A percentile compares a stretch with the other conserved stretches of the same genome.
phyloP scores from a whole-genome alignment of 176 grass and related monocot species.

The Coix lacrymajobi region DNA sequence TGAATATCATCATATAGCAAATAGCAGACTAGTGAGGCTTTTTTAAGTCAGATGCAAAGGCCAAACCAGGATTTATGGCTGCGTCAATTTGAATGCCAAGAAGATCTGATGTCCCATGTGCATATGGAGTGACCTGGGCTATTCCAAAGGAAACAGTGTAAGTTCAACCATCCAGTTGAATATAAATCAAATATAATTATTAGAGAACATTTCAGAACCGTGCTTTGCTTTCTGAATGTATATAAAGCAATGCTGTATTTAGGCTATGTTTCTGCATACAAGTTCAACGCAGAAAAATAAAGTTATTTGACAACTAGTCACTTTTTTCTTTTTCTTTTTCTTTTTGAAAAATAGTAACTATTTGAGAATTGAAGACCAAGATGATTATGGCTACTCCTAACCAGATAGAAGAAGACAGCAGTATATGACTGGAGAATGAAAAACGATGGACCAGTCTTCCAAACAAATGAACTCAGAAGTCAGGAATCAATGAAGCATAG shows the following conservation, averaged over 20 bases:
- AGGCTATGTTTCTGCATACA: neutral
- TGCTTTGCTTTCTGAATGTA: neutral
- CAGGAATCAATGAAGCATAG: neutral
- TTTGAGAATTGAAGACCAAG: conserved; percentile 17
- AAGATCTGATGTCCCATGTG: conserved; percentile 91
- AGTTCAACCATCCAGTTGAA: conserved; percentile 27
- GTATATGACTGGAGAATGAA: neutral
- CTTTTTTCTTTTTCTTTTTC: neutral
- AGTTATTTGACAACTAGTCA: neutral
- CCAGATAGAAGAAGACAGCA: neutral
- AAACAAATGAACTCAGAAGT: conserved; percentile 6
- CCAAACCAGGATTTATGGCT: conserved; percentile 90
- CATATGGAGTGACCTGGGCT: conserved; percentile 95
- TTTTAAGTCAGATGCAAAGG: neutral
- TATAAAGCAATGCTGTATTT: conserved; percentile 4
- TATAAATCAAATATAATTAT: neutral
- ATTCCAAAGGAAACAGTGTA: conserved; percentile 42
- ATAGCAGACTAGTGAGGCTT: neutral
- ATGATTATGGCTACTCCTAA: neutral
- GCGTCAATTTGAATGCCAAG: conserved; percentile 99
- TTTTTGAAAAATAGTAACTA: neutral
- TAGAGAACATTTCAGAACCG: neutral
- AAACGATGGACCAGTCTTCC: neutral
- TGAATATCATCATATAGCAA: neutral
- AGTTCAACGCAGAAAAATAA: conserved; percentile 1